Conservation (phyloP, 176 grass and related monocot genomes). For the Saccharum spontaneum region DNA sequence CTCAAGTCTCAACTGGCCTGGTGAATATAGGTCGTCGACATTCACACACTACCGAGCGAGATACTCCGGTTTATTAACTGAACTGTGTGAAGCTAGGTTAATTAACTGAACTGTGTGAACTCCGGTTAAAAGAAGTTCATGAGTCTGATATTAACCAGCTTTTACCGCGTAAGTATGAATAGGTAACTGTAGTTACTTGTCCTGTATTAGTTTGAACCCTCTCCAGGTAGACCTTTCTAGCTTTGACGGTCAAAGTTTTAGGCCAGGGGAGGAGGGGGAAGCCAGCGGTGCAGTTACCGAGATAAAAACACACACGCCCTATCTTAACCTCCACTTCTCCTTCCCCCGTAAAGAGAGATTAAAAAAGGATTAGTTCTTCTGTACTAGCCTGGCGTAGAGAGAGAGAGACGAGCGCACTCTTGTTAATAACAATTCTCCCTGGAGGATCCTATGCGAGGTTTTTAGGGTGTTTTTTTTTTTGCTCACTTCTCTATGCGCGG, state of each 20-base stretch:
- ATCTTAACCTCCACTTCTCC: slow-evolving; percentile 57
- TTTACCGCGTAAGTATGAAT: not conserved
- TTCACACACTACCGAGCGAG: not conserved
- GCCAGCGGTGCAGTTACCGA: slow-evolving; percentile 60
- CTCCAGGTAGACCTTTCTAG: slow-evolving; percentile 1
- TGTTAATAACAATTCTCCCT: slow-evolving; percentile 36
- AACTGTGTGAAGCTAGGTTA: not conserved
- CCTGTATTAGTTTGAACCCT: slow-evolving; percentile 21
- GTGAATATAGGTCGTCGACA: not conserved
- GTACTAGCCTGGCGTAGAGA: slow-evolving; percentile 23
- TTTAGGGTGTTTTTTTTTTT: slow-evolving; percentile 36
- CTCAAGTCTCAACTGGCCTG: not conserved
- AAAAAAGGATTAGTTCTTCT: slow-evolving; percentile 22
- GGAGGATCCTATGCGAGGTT: slow-evolving; percentile 61
- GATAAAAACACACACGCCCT: slow-evolving; percentile 60
- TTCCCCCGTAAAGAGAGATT: slow-evolving; percentile 44
- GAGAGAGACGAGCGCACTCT: not conserved
- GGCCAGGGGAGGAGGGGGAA: slow-evolving; percentile 23
- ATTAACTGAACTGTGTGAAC: not conserved
- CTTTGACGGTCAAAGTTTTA: slow-evolving; percentile 85
- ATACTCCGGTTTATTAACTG: not conserved
- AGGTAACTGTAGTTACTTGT: slow-evolving; percentile 4
- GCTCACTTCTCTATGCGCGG: slow-evolving; percentile 43
- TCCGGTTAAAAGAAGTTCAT: not conserved
- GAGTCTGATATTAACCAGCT: not conserved